A percentile compares a stretch with the other conserved stretches of the same genome.
Conservation (phyloP, 2,329 filamentous ascomycete genomes). For the Alternaria arbusti region DNA sequence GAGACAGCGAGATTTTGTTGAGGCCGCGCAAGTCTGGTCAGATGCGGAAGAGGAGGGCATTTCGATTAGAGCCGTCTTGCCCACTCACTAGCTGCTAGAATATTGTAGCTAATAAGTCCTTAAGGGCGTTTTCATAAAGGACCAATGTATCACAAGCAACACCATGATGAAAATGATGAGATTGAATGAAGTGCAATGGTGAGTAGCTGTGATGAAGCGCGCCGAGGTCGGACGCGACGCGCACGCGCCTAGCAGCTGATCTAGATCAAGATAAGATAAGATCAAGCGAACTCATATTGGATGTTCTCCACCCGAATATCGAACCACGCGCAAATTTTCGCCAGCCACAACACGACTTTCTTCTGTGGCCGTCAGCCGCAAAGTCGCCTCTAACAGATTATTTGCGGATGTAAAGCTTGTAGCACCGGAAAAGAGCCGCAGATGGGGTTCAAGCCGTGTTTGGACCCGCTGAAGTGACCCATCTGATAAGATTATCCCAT, state of each 20-base stretch:
- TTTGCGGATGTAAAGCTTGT: not conserved
- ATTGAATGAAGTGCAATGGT: not conserved
- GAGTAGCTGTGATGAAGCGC: not conserved
- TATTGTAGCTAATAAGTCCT: not conserved
- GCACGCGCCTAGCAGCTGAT: not conserved
- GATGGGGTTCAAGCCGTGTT: not conserved
- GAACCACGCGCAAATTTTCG: slow-evolving; percentile 5
- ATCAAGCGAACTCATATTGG: slow-evolving; percentile 1
- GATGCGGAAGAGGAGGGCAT: not conserved
- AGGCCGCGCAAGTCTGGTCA: not conserved
- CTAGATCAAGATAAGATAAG: slow-evolving; percentile 28
- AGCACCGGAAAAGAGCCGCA: not conserved
- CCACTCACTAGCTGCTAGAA: not conserved
- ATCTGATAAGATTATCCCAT: slow-evolving; percentile 24
- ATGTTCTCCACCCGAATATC: not conserved
- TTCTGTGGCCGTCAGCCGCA: not conserved
- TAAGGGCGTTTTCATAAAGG: not conserved
- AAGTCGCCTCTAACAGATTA: not conserved
- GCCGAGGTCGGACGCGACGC: not conserved
- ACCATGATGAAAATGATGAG: not conserved
- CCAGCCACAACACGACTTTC: not conserved
- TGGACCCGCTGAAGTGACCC: not conserved
- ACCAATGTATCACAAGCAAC: not conserved
- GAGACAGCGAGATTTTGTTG: not conserved
- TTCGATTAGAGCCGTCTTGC: not conserved